Conservation (phyloP, 1,284 basidiomycete genomes). For the Puccinia novopanici region DNA sequence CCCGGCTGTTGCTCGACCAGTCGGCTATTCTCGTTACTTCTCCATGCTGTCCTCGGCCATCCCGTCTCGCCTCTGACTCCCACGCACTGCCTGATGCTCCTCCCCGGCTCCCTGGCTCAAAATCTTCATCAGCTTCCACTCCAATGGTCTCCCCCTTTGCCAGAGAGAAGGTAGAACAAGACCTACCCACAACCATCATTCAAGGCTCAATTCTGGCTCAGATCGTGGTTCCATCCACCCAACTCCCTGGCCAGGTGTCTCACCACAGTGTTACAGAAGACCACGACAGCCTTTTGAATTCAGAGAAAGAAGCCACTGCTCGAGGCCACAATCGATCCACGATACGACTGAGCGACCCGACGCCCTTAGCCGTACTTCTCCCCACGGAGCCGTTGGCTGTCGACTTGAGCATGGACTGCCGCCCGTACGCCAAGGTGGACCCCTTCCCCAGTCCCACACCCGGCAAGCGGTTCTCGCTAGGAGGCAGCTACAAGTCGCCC, state of each 20-base stretch:
- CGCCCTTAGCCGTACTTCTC: background rate
- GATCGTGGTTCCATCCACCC: too few species aligned
- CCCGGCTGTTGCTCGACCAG: background rate
- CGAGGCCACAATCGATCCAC: background rate
- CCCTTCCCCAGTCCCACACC: constrained; percentile 2
- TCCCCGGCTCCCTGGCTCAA: background rate
- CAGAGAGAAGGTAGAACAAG: background rate
- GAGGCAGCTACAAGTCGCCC: background rate
- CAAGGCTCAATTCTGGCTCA: background rate
- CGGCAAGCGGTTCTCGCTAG: background rate
- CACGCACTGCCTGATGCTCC: background rate
- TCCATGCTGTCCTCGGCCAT: background rate
- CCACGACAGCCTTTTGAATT: background rate
- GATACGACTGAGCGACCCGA: background rate
- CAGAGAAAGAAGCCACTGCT: background rate
- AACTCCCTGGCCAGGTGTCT: too few species aligned
- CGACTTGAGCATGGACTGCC: background rate
- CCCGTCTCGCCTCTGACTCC: background rate
- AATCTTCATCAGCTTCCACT: background rate
- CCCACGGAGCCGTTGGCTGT: background rate
- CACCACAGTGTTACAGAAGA: background rate
- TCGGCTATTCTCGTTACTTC: background rate
- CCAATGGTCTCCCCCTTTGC: background rate
- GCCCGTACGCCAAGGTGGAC: background rate
- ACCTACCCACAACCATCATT: background rate